These are phyloP conservation scores for Smallanthus sonchifolius DNA, from an alignment of 129 eudicot species.

Conservation along the genomic window DNA sequence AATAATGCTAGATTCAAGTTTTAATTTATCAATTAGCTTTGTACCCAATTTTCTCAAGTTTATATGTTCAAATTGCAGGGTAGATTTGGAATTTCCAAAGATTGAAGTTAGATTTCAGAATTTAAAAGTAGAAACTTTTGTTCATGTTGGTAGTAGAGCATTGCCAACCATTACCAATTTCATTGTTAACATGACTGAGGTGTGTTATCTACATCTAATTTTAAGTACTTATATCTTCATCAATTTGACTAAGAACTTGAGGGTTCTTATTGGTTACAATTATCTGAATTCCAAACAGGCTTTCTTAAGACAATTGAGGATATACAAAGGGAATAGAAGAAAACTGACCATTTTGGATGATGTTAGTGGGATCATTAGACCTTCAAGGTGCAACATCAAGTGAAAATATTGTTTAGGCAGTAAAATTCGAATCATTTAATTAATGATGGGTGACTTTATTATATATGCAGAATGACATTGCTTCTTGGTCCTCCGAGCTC, in stretches of 20 bases:
- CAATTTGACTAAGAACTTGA: background rate
- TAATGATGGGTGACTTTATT: constrained; percentile 16
- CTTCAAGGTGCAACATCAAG: constrained; percentile 63
- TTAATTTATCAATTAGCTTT: background rate
- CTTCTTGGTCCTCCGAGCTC: constrained; percentile 97
- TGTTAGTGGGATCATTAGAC: constrained; percentile 84
- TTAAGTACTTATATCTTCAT: background rate
- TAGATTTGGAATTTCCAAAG: constrained; percentile 83
- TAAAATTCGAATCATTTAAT: constrained; percentile 2
- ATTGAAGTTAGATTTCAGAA: constrained; percentile 86
- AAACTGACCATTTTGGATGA: constrained; percentile 80
- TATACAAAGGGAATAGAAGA: constrained; percentile 63
- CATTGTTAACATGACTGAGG: constrained; percentile 93
- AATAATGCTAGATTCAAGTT: background rate
- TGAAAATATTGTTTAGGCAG: background rate
- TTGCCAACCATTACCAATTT: constrained; percentile 93
- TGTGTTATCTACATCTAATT: constrained; percentile 19
- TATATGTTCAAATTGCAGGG: constrained; percentile 52
- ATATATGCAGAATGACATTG: constrained; percentile 64
- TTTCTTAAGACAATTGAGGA: constrained; percentile 62
- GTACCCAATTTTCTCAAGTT: background rate
- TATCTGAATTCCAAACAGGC: constrained; percentile 46
- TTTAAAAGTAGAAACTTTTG: constrained; percentile 68
- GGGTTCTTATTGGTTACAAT: background rate
- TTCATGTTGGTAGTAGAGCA: constrained; percentile 91